Conservation (phyloP, 2,329 filamentous ascomycete genomes). For the Sporothrix euskadiensis region DNA sequence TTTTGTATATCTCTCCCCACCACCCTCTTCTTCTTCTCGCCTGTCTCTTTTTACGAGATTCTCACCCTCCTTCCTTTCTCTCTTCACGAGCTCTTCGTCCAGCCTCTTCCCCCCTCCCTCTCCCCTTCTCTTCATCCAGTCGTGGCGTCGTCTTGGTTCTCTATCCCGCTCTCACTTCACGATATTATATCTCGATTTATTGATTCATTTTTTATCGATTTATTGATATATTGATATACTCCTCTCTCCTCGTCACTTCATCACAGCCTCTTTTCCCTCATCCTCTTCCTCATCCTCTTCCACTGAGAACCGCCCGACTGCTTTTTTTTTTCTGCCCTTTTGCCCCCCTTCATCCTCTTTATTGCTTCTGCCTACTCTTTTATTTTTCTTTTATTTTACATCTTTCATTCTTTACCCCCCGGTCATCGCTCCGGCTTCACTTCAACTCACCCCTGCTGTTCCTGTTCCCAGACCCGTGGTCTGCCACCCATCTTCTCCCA, state of each 20-base stretch:
- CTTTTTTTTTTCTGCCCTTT: slow-evolving; percentile 15
- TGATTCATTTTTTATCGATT: background rate
- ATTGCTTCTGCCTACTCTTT: slow-evolving; percentile 20
- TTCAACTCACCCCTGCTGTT: slow-evolving; percentile 1
- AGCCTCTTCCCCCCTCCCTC: slow-evolving; percentile 48
- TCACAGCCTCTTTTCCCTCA: background rate
- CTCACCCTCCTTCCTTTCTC: slow-evolving; percentile 52
- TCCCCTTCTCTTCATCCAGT: slow-evolving; percentile 56
- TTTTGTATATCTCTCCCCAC: slow-evolving; percentile 52
- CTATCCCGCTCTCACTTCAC: slow-evolving; percentile 8
- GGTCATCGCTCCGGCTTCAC: slow-evolving; percentile 11
- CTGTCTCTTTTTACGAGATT: slow-evolving; percentile 44
- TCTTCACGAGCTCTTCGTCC: slow-evolving; percentile 52
- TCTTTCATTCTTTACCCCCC: slow-evolving; percentile 3
- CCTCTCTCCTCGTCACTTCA: background rate
- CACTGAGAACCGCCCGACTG: slow-evolving; percentile 33
- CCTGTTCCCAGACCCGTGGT: slow-evolving; percentile 22
- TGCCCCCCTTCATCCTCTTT: background rate
- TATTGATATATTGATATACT: background rate
- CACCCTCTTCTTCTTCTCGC: slow-evolving; percentile 43
- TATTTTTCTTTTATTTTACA: slow-evolving; percentile 6
- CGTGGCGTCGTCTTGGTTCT: slow-evolving; percentile 50
- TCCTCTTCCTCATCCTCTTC: background rate
- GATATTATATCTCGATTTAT: slow-evolving; percentile 2
- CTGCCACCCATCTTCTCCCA: slow-evolving; percentile 1